phyloP scores from a whole-genome alignment of 148 eudicot genomes.

The Fallopia convolvulus region DNA sequence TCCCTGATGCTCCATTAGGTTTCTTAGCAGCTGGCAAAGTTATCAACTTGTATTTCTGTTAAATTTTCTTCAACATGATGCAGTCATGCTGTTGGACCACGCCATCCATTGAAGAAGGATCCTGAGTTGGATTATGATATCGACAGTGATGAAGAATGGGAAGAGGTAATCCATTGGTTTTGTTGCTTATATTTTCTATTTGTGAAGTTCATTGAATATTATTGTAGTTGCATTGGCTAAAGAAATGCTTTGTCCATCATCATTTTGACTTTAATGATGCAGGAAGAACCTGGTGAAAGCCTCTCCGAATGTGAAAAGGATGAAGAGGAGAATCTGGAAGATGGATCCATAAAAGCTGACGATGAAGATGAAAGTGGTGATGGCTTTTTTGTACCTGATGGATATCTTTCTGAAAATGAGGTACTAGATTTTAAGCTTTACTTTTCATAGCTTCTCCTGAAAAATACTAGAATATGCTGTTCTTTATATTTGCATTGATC shows the following conservation, averaged over 20 bases:
- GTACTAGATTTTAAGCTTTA: slow-evolving; percentile 24
- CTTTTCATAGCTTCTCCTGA: background rate
- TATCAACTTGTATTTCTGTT: background rate
- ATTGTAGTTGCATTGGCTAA: background rate
- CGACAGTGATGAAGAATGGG: slow-evolving; percentile 99
- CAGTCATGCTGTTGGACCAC: slow-evolving; percentile 66
- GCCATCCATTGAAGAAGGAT: slow-evolving; percentile 68
- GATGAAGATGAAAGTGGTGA: slow-evolving; percentile 86
- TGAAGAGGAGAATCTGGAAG: slow-evolving; percentile 61
- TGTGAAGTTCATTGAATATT: background rate
- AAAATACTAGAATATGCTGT: background rate
- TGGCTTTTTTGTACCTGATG: slow-evolving; percentile 97
- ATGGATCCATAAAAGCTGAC: slow-evolving; percentile 49
- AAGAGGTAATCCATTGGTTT: slow-evolving; percentile 54
- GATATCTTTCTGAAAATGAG: slow-evolving; percentile 96
- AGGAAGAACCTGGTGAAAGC: slow-evolving; percentile 99
- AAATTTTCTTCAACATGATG: slow-evolving; percentile 2
- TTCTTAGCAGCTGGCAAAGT: background rate
- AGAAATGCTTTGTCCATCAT: background rate
- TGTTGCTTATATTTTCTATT: background rate
- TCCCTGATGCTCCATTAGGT: background rate
- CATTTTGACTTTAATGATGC: slow-evolving; percentile 3
- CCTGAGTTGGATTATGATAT: slow-evolving; percentile 89
- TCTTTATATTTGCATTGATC: background rate
- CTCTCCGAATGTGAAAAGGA: slow-evolving; percentile 95